phyloP scores from a whole-genome alignment of 1,284 basidiomycete species.

The Trametes polyzona region DNA sequence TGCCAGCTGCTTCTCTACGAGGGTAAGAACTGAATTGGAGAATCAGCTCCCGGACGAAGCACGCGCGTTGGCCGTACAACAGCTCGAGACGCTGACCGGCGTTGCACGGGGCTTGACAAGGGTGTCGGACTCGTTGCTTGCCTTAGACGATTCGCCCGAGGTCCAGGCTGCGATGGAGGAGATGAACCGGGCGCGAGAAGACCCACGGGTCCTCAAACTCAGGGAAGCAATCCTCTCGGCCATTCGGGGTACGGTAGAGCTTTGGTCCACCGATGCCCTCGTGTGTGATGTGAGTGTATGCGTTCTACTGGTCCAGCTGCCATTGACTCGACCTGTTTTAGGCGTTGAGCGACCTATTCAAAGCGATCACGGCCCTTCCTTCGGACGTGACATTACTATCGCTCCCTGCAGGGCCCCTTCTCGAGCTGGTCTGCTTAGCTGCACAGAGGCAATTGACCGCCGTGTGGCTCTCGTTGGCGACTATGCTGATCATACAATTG shows the following conservation, averaged over 20 bases:
- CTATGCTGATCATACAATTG: constrained; percentile 78
- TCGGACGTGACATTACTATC: constrained; percentile 78
- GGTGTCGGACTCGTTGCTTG: constrained; percentile 68
- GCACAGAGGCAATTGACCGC: constrained; percentile 76
- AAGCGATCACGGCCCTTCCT: constrained; percentile 76
- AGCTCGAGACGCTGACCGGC: constrained; percentile 80
- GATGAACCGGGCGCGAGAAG: constrained; percentile 65
- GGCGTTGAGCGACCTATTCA: constrained; percentile 81
- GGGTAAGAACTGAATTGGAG: constrained; percentile 10
- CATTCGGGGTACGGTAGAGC: constrained; percentile 63
- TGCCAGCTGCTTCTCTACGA: background rate
- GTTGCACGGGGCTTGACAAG: constrained; percentile 85
- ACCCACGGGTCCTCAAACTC: constrained; percentile 64
- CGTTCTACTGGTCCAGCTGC: background rate
- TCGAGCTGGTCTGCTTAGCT: constrained; percentile 79
- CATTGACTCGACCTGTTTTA: constrained; percentile 33
- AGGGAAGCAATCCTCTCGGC: constrained; percentile 66
- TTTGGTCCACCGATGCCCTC: constrained; percentile 78
- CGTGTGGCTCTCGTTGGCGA: constrained; percentile 82
- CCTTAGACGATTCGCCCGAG: constrained; percentile 61
- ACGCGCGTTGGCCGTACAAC: constrained; percentile 59
- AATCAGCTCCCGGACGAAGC: constrained; percentile 71
- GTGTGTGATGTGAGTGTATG: constrained; percentile 68
- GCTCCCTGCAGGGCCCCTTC: constrained; percentile 75
- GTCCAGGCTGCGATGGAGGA: constrained; percentile 51